phyloP scores from a whole-genome alignment of 225 moss, liverwort and hornwort species.

The Antitrichia curtipendula region DNA sequence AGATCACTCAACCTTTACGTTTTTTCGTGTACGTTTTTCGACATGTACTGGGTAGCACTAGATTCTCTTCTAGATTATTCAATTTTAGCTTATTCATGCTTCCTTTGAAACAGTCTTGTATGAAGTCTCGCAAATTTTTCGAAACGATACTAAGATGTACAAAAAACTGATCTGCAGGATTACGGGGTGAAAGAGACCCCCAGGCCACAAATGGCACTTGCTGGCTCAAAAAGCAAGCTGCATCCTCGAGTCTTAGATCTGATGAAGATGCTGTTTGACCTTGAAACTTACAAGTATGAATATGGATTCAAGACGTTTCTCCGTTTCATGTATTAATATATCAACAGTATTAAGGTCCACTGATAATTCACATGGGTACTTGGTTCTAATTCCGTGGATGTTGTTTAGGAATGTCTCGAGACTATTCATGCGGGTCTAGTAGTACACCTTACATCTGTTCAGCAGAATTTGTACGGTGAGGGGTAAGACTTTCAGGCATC shows the following conservation, averaged over 20 bases:
- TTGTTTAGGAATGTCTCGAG: background rate
- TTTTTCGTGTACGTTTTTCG: background rate
- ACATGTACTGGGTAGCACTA: background rate
- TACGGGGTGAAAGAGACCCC: slow-evolving; percentile 62
- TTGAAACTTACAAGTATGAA: slow-evolving; percentile 84
- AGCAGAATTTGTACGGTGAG: background rate
- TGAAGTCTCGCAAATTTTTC: background rate
- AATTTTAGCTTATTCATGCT: background rate
- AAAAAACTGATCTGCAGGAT: slow-evolving; percentile 43
- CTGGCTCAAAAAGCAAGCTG: slow-evolving; percentile 67
- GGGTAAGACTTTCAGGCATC: background rate
- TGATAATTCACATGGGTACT: background rate
- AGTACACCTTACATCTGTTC: background rate
- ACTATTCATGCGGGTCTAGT: background rate
- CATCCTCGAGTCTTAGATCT: slow-evolving; percentile 69
- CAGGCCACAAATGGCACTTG: slow-evolving; percentile 18
- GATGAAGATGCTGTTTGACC: slow-evolving; percentile 82
- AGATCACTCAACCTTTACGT: background rate
- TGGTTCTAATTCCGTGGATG: background rate
- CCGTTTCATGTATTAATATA: background rate
- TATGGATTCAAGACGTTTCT: background rate
- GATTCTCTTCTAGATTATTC: background rate
- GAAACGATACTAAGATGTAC: background rate
- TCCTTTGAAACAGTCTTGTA: background rate
- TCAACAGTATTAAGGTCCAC: background rate